These are phyloP conservation scores for Nakazawaea ishiwadae DNA, from an alignment of 805 yeast species.

Conservation along the genomic window DNA sequence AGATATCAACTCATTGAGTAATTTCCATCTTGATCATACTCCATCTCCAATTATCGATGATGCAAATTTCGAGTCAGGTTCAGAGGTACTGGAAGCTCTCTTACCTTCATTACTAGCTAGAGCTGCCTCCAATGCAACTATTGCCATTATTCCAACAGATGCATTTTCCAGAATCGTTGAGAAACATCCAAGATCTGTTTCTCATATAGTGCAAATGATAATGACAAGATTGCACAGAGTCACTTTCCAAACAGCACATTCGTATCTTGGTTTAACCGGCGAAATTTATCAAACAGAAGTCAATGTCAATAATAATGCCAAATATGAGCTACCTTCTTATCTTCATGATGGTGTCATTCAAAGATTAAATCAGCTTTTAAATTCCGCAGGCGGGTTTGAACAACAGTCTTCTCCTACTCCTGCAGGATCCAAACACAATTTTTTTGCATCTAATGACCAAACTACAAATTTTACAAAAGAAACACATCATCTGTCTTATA, in stretches of 20 bases:
- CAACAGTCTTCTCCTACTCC: not conserved
- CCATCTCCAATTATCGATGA: not conserved
- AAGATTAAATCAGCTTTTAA: conserved; percentile 25
- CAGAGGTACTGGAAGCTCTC: not conserved
- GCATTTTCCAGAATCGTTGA: conserved; percentile 70
- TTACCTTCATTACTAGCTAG: conserved; percentile 52
- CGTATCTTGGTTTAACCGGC: conserved; percentile 76
- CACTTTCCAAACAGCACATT: conserved; percentile 85
- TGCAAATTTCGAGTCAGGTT: not conserved
- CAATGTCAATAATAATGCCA: conserved; percentile 46
- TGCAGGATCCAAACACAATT: not conserved
- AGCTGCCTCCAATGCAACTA: conserved; percentile 72
- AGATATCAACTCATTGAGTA: conserved; percentile 7
- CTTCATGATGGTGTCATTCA: conserved; percentile 53
- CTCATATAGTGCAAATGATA: conserved; percentile 92
- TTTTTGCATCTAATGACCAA: not conserved
- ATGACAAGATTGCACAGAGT: conserved; percentile 83
- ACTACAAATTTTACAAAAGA: not conserved
- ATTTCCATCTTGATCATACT: conserved; percentile 16
- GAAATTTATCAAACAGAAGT: conserved; percentile 79
- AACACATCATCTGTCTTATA: not conserved
- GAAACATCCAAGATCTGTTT: conserved; percentile 83
- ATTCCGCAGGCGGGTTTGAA: not conserved
- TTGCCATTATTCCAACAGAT: conserved; percentile 85
- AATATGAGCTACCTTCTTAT: conserved; percentile 57